phyloP scores from a whole-genome alignment of 2,329 filamentous ascomycete species.

The Lanzia echinophila region DNA sequence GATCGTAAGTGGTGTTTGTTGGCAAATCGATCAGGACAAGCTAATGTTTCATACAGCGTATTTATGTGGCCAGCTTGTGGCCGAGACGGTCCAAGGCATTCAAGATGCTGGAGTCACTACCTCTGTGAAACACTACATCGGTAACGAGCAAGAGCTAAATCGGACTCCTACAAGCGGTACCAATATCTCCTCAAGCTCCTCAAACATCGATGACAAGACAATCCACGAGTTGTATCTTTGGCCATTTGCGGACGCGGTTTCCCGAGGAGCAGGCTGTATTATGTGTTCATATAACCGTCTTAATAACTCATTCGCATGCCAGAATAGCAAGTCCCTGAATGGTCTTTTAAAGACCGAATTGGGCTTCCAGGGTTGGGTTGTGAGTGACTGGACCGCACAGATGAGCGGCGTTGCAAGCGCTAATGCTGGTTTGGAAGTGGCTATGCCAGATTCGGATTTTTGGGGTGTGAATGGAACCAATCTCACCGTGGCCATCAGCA shows the following conservation, averaged over 20 bases:
- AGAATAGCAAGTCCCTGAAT: constrained; percentile 74
- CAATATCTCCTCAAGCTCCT: constrained; percentile 41
- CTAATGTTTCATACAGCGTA: constrained; percentile 37
- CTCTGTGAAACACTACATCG: constrained; percentile 48
- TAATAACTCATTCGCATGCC: constrained; percentile 62
- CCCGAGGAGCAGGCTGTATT: constrained; percentile 65
- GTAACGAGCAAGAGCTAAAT: constrained; percentile 62
- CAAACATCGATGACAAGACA: constrained; percentile 74
- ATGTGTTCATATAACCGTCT: constrained; percentile 80
- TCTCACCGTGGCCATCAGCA: constrained; percentile 48
- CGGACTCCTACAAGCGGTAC: constrained; percentile 34
- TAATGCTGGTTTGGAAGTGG: constrained; percentile 72
- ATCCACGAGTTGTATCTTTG: constrained; percentile 74
- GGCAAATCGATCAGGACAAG: background rate
- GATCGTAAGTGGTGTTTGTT: constrained; percentile 17
- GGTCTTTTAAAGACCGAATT: constrained; percentile 77
- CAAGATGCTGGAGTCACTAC: constrained; percentile 23
- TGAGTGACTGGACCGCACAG: constrained; percentile 82
- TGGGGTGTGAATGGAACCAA: constrained; percentile 24
- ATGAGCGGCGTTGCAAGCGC: constrained; percentile 71
- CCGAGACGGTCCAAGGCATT: constrained; percentile 21
- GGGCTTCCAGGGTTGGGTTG: constrained; percentile 74
- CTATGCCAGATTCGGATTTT: constrained; percentile 18
- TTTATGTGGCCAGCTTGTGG: constrained; percentile 48
- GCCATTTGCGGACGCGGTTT: constrained; percentile 75